phyloP scores from a whole-genome alignment of 2,329 filamentous ascomycete genomes.

The Arthrobotrys conoides region DNA sequence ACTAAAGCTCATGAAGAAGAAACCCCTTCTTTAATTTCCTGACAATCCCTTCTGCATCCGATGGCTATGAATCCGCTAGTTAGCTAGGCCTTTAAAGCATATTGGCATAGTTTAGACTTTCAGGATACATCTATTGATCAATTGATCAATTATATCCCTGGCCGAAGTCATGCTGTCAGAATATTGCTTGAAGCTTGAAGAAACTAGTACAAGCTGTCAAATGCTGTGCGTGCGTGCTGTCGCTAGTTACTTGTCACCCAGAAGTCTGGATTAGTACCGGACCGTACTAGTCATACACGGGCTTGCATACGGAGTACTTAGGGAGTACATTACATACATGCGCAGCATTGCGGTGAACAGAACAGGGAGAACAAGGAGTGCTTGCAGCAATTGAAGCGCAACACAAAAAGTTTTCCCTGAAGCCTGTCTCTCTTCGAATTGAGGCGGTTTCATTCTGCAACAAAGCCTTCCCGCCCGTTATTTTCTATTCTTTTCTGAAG shows the following conservation, averaged over 20 bases:
- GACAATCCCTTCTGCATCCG: slow-evolving; percentile 8
- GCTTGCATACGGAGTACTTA: slow-evolving; percentile 51
- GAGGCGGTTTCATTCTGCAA: slow-evolving; percentile 61
- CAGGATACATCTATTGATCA: neutral
- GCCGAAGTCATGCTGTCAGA: neutral
- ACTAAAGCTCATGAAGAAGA: slow-evolving; percentile 24
- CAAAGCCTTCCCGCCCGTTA: slow-evolving; percentile 40
- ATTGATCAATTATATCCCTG: neutral
- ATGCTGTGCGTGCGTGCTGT: slow-evolving; percentile 31
- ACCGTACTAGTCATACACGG: slow-evolving; percentile 14
- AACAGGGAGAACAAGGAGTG: neutral
- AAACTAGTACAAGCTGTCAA: slow-evolving; percentile 27
- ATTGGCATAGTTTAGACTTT: slow-evolving; percentile 40
- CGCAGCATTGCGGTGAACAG: neutral
- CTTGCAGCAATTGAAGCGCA: neutral
- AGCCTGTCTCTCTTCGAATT: slow-evolving; percentile 44
- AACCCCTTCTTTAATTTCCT: slow-evolving; percentile 59
- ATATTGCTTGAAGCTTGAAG: neutral
- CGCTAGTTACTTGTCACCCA: slow-evolving; percentile 17
- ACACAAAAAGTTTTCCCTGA: slow-evolving; percentile 22
- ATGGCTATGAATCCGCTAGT: neutral
- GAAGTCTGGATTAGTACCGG: slow-evolving; percentile 13
- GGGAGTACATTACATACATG: slow-evolving; percentile 7
- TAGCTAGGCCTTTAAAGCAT: slow-evolving; percentile 6
- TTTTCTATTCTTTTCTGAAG: slow-evolving; percentile 13